Evolutionary conservation across 1,284 basidiomycete genomes (phyloP).

Genomic region (Singerocomus rubriflavus): DNA sequence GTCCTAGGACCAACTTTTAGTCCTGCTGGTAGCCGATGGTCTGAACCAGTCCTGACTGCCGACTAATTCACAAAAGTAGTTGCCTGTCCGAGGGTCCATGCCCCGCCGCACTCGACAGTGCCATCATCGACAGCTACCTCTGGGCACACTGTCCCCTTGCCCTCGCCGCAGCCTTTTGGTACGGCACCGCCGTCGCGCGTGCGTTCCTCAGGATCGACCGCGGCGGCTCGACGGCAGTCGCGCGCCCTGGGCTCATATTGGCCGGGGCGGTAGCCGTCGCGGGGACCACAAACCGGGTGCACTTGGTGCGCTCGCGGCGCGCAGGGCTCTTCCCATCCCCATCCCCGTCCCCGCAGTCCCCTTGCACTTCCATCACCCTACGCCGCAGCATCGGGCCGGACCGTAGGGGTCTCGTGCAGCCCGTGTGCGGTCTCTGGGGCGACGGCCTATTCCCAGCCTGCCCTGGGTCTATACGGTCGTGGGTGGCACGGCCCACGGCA

Average conservation of each 20-base stretch:
- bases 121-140: too few relatives aligned
- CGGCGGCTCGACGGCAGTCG: neutral
- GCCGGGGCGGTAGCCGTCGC: neutral
- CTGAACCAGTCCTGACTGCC: too few relatives aligned
- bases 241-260: neutral
- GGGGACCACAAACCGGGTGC: slow-evolving; percentile 15
- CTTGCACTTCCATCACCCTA: neutral
- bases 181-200: neutral
- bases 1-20: too few relatives aligned
- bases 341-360: neutral
- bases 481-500: too few relatives aligned
- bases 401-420: neutral
- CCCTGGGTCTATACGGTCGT: neutral
- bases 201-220: slow-evolving; percentile 1
- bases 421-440: too few relatives aligned
- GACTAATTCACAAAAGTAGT: too few relatives aligned
- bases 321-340: neutral
- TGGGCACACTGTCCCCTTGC: too few relatives aligned
- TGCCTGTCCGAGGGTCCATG: too few relatives aligned
- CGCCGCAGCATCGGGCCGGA: neutral
- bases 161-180: neutral
- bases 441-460: neutral
- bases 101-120: too few relatives aligned
- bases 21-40: too few relatives aligned
- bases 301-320: slow-evolving; percentile 2